Evolutionary conservation across 305 asterid genomes (phyloP).

Genomic region (Fraxinus nigra): DNA sequence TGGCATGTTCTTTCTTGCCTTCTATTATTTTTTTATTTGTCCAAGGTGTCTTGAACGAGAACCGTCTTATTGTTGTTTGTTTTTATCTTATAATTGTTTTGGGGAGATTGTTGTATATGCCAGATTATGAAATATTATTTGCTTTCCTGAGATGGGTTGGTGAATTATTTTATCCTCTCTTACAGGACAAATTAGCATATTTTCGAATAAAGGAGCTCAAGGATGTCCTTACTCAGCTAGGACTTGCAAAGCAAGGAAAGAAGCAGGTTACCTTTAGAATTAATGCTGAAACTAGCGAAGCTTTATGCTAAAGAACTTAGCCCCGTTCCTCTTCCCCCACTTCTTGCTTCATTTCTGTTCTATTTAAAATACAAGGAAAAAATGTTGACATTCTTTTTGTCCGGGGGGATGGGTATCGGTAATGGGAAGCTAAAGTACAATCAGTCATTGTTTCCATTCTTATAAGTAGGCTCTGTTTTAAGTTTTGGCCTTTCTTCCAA

Average conservation of each 20-base stretch:
- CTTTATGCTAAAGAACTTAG: not conserved
- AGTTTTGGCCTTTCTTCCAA: not conserved
- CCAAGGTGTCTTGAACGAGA: not conserved
- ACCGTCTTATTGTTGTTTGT: not conserved
- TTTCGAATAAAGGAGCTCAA: slow-evolving; percentile 96
- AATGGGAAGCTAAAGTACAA: not conserved
- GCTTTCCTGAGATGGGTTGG: not conserved
- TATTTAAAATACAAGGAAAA: not conserved
- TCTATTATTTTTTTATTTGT: not conserved
- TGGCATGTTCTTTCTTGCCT: not conserved
- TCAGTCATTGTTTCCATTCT: not conserved
- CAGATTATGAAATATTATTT: not conserved
- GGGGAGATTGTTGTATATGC: not conserved
- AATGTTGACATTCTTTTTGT: not conserved
- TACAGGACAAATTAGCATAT: slow-evolving; percentile 82
- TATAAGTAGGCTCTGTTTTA: not conserved
- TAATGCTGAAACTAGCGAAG: slow-evolving; percentile 6
- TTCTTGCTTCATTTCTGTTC: not conserved
- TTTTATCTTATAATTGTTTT: not conserved
- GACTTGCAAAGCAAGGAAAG: slow-evolving; percentile 95
- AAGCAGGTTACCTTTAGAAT: slow-evolving; percentile 63
- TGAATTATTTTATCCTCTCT: slow-evolving; percentile 3
- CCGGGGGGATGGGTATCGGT: not conserved
- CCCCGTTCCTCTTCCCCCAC: not conserved
- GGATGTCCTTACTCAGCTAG: slow-evolving; percentile 82